These are phyloP conservation scores for Cucumis hystrix DNA, from an alignment of 306 rosid genomes.

Conservation along the genomic window DNA sequence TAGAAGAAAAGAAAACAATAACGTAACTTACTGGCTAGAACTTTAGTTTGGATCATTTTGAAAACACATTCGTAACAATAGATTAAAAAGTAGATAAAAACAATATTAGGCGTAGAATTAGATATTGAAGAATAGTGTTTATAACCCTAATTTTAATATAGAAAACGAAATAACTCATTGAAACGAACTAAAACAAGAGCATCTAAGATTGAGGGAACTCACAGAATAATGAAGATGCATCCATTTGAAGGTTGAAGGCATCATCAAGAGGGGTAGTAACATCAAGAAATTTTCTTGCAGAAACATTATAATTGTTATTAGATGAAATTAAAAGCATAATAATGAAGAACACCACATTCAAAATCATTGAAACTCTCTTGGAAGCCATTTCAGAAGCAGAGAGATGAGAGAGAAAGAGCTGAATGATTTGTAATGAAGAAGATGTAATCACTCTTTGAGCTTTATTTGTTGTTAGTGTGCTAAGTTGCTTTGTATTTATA, in stretches of 20 bases:
- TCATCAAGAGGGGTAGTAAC: neutral
- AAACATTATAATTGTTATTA: neutral
- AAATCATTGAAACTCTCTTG: neutral
- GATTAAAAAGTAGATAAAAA: too few species aligned
- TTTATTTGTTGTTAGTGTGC: neutral
- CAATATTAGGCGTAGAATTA: too few species aligned
- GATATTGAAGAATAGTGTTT: too few species aligned
- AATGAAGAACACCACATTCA: neutral
- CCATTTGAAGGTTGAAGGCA: neutral
- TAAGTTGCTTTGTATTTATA: neutral
- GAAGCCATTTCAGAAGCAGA: neutral
- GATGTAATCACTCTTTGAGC: neutral
- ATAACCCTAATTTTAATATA: too few species aligned
- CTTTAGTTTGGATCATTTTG: too few species aligned
- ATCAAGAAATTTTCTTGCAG: neutral
- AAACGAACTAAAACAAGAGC: too few species aligned
- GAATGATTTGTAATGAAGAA: neutral
- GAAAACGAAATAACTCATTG: too few species aligned
- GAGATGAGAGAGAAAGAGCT: neutral
- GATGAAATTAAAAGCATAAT: neutral
- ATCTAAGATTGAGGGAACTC: neutral
- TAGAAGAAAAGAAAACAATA: too few species aligned
- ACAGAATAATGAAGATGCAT: neutral
- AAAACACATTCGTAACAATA: too few species aligned
- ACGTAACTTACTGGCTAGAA: too few species aligned